phyloP scores from a whole-genome alignment of 805 yeast genomes.

The Hermanozyma aechmeae region DNA sequence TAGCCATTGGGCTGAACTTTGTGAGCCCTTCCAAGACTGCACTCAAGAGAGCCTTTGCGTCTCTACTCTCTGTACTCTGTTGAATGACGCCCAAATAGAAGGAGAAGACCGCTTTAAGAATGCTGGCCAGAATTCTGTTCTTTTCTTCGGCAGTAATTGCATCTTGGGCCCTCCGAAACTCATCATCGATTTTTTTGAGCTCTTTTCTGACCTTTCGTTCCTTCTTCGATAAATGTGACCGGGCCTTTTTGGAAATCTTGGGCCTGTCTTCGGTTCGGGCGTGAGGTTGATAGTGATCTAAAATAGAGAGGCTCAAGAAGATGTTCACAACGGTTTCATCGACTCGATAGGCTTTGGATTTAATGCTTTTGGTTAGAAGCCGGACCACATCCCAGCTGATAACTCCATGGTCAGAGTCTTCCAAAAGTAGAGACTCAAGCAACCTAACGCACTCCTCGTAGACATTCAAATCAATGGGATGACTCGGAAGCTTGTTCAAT shows the following conservation, averaged over 20 bases:
- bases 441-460: conserved; percentile 55
- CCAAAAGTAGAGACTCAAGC: conserved; percentile 60
- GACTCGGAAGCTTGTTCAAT: conserved; percentile 50
- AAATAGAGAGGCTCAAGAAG: conserved; percentile 55
- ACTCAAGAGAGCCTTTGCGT: conserved; percentile 53
- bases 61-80: conserved; percentile 23
- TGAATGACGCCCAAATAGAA: conserved; percentile 72
- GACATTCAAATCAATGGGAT: conserved; percentile 34
- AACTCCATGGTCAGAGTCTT: conserved; percentile 73
- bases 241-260: conserved; percentile 72
- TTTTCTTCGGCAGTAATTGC: conserved; percentile 83
- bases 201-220: conserved; percentile 85
- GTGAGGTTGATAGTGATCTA: conserved; percentile 68
- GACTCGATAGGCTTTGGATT: conserved; percentile 65
- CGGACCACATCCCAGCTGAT: conserved; percentile 68
- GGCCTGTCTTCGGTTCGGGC: conserved; percentile 26
- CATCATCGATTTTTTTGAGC: conserved; percentile 78
- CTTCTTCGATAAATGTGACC: conserved; percentile 85
- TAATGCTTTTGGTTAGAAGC: conserved; percentile 58
- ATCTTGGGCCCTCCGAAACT: conserved; percentile 77
- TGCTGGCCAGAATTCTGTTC: conserved; percentile 76
- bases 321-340: conserved; percentile 77
- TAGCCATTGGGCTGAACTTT: conserved; percentile 84
- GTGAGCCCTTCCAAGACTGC: conserved; percentile 88
- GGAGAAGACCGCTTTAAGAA: conserved; percentile 61